Evolutionary conservation across 495 filamentous ascomycete genomes (phyloP).

Genomic region (Parathielavia appendiculata): DNA sequence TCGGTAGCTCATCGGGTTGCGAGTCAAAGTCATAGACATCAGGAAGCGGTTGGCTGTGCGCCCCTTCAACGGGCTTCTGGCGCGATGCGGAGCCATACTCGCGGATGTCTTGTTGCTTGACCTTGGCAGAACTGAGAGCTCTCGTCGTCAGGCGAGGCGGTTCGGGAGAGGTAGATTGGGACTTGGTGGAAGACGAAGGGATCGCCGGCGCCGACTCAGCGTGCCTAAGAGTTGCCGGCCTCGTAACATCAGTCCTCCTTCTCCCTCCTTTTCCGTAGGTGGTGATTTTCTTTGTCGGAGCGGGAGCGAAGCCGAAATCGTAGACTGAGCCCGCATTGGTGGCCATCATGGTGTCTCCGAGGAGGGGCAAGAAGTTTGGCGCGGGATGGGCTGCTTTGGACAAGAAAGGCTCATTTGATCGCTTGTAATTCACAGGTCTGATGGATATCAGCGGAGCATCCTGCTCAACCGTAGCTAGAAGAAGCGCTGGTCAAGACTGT

Average conservation of each 20-base stretch:
- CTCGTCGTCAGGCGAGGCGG: constrained; percentile 15
- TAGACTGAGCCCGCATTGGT: constrained; percentile 33
- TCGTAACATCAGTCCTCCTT: constrained; percentile 28
- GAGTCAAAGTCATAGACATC: constrained; percentile 16
- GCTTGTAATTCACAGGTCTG: neutral
- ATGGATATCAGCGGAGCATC: neutral
- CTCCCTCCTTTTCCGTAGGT: constrained; percentile 41
- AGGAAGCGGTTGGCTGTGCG: constrained; percentile 30
- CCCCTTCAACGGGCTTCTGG: constrained; percentile 14
- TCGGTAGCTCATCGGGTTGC: constrained; percentile 18
- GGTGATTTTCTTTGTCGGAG: constrained; percentile 32
- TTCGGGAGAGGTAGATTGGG: constrained; percentile 21
- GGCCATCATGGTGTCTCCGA: constrained; percentile 26
- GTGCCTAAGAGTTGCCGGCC: constrained; percentile 11
- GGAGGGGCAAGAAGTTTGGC: neutral
- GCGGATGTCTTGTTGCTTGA: constrained; percentile 3
- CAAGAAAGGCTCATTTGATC: neutral
- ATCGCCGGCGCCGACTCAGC: constrained; percentile 18
- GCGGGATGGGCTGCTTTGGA: neutral
- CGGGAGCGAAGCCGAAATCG: constrained; percentile 33
- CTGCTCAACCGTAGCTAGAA: neutral
- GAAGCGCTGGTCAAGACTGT: neutral
- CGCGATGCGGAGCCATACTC: constrained; percentile 8
- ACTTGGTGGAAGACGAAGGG: constrained; percentile 14
- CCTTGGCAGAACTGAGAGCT: constrained; percentile 8